Evolutionary conservation across 805 yeast genomes (phyloP), one percentile per base, ranked within the genome.

Genomic region (Dipodascus geniculatus): DNA sequence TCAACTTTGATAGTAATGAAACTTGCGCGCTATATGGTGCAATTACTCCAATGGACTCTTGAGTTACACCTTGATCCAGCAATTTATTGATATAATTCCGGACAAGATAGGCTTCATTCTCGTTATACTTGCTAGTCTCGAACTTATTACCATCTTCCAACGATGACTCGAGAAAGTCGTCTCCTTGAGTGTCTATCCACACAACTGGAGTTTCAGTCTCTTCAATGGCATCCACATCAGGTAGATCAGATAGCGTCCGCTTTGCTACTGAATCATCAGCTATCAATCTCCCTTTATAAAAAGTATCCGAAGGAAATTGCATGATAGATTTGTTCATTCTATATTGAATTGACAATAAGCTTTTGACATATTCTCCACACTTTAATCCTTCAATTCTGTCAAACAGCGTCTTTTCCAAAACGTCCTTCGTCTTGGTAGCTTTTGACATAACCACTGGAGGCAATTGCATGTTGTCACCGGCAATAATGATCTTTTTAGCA

Each of bases 131-230:
- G 0, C 96, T 87, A 0, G 2, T 48, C 19, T 38, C 44, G 14
- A 38, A 38, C 14, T 38, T 38, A 51, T 49, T 60, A 54, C 24
- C n/a, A 17, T 74, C 73, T 54, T 72, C 54, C 3, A 52, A 51
- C 9, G 38, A 51, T 16, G 54, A 71, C 63, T 90, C 97, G 0
- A 79, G 80, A 61, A 74, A 89, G 38, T 83, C 85, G 4, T 88
- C 96, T 17, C 96, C 96, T 68, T 88, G 93, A 0, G 98, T 93
- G 62, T 93, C 98, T 58, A 84, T 82, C 96, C 96, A 90, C 1
- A 88, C 71, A 0, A 83, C 64, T 1, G 83, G 79, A 1, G 72
- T 71, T 0, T 65, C 65, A 0, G 91, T 79, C 8, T 78, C 82
- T 23, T 83, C 89, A 49, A 72, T 75, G 2, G 65, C 65, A 3